phyloP scores from a whole-genome alignment of 148 eudicot genomes.

The Cornus florida region DNA sequence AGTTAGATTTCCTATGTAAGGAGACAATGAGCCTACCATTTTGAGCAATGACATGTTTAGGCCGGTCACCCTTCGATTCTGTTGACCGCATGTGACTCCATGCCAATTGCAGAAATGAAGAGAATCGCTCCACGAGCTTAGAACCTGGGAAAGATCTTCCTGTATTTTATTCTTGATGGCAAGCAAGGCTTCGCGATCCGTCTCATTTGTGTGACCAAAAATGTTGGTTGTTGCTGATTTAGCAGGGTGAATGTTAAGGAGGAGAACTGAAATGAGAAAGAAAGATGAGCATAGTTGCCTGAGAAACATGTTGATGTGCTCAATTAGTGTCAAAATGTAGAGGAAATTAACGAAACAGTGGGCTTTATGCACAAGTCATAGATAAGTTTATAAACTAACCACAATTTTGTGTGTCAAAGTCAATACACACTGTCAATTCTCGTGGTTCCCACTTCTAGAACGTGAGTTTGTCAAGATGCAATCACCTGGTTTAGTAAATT shows the following conservation, averaged over 20 bases:
- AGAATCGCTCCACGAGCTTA: background rate
- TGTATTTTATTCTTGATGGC: background rate
- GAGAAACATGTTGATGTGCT: background rate
- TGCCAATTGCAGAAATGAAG: conserved; percentile 1
- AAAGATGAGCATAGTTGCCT: background rate
- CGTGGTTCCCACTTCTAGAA: no score
- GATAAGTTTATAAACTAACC: no score
- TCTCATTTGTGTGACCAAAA: background rate
- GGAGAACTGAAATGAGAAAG: background rate
- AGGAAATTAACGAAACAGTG: no score
- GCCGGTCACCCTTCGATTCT: background rate
- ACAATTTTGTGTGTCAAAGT: no score
- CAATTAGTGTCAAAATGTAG: no score
- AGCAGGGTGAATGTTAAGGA: background rate
- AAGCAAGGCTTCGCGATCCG: background rate
- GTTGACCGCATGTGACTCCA: background rate
- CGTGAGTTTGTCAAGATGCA: no score
- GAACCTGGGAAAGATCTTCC: background rate
- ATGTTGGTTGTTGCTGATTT: no score
- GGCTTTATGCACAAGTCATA: no score
- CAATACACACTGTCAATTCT: no score
- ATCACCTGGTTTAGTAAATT: no score
- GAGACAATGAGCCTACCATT: background rate
- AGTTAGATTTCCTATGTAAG: background rate
- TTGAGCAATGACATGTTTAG: background rate